Conservation (phyloP, 306 rosid species). For the Morella rubra region DNA sequence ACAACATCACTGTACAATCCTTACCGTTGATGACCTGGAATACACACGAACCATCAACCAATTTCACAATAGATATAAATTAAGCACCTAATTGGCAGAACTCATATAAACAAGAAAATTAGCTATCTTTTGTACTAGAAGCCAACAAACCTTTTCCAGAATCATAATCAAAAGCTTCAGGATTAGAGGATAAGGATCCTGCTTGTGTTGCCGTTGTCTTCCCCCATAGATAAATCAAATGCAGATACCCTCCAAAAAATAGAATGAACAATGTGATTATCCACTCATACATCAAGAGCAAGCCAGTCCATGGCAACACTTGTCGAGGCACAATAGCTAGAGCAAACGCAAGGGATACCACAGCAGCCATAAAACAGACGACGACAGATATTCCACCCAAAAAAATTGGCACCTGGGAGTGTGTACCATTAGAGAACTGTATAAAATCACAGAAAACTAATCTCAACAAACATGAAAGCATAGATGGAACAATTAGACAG, state of each 20-base stretch:
- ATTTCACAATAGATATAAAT: neutral
- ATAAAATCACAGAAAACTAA: constrained; percentile 29
- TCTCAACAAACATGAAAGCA: constrained; percentile 21
- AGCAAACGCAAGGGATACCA: constrained; percentile 60
- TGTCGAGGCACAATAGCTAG: constrained; percentile 80
- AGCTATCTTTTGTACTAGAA: neutral
- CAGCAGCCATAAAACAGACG: constrained; percentile 62
- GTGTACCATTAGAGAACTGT: constrained; percentile 44
- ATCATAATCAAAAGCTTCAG: constrained; percentile 65
- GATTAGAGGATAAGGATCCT: constrained; percentile 44
- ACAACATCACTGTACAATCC: constrained; percentile 53
- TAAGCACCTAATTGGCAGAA: constrained; percentile 6
- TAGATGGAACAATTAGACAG: neutral
- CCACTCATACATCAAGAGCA: constrained; percentile 98
- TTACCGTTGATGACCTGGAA: constrained; percentile 83
- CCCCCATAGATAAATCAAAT: constrained; percentile 73
- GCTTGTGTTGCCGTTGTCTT: constrained; percentile 50
- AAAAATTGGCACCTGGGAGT: constrained; percentile 71
- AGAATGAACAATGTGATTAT: constrained; percentile 73
- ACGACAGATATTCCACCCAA: constrained; percentile 74
- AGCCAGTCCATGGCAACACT: constrained; percentile 98
- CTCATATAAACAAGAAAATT: neutral
- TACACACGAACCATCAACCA: constrained; percentile 2
- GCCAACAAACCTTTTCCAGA: constrained; percentile 72
- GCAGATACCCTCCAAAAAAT: constrained; percentile 79